Conservation (phyloP, 2,329 filamentous ascomycete species). For the Fusarium chlamydosporum region DNA sequence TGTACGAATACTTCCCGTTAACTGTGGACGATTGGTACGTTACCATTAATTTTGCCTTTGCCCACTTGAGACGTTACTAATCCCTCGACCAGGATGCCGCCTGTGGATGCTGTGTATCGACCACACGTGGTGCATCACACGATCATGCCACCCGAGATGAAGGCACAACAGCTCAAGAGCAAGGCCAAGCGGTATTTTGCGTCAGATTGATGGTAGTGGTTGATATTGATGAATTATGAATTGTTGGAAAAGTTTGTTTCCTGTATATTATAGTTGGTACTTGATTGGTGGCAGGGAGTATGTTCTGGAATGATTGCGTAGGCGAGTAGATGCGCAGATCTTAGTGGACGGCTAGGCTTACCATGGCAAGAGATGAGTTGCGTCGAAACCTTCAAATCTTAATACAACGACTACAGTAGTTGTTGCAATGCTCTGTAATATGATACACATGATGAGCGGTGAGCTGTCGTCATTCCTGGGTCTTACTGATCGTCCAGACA, state of each 20-base stretch:
- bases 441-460: background rate
- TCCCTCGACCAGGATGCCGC: constrained; percentile 74
- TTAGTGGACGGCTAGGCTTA: constrained; percentile 14
- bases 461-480: background rate
- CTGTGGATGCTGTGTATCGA: constrained; percentile 89
- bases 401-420: constrained; percentile 25
- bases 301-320: constrained; percentile 21
- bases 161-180: constrained; percentile 75
- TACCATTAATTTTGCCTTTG: constrained; percentile 14
- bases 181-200: constrained; percentile 81
- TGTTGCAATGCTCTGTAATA: constrained; percentile 1
- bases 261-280: constrained; percentile 37
- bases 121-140: constrained; percentile 96
- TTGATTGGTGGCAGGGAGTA: constrained; percentile 18
- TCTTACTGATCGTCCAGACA: background rate
- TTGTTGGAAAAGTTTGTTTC: constrained; percentile 25
- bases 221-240: constrained; percentile 47
- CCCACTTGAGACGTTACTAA: constrained; percentile 34
- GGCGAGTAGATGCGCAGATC: constrained; percentile 15
- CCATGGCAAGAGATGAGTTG: constrained; percentile 30
- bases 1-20: constrained; percentile 96
- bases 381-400: constrained; percentile 43
- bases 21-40: constrained; percentile 86
- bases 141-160: constrained; percentile 76
- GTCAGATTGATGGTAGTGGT: constrained; percentile 64